A percentile compares a stretch with the other conserved stretches of the same genome.
Evolutionary conservation across 768 basidiomycete species (phyloP).

Genomic region (Saitozyma sp.): DNA sequence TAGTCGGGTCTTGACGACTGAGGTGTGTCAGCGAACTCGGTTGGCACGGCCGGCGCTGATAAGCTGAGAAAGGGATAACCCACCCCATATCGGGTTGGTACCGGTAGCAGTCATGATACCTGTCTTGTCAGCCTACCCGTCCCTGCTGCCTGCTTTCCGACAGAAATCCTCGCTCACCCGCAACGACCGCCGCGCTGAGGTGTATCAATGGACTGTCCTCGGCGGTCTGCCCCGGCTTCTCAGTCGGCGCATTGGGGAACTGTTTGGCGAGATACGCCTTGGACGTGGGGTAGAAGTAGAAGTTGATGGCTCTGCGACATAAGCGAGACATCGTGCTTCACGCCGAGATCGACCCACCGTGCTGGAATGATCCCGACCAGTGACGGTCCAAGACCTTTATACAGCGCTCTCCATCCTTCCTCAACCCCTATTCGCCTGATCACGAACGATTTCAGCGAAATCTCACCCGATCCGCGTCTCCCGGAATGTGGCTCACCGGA

Average conservation of each 20-base stretch:
- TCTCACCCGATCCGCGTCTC: neutral
- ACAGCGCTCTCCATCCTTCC: conserved; percentile 84
- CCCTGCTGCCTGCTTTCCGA: neutral
- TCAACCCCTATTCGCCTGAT: conserved; percentile 68
- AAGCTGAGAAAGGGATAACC: conserved; percentile 2
- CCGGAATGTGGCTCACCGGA: conserved; percentile 61
- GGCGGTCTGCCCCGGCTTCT: conserved; percentile 60
- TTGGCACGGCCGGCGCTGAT: neutral
- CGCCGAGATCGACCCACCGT: conserved; percentile 53
- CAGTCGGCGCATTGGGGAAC: conserved; percentile 56
- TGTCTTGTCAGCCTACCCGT: conserved; percentile 4
- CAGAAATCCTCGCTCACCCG: conserved; percentile 51
- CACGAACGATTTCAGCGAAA: conserved; percentile 7
- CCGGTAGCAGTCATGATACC: conserved; percentile 83
- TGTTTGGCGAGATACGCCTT: conserved; percentile 82
- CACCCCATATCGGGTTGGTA: conserved; percentile 92
- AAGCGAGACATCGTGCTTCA: neutral
- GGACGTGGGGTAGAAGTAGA: conserved; percentile 96
- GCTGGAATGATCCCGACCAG: conserved; percentile 94
- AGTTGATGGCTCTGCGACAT: conserved; percentile 73
- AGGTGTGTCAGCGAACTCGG: neutral
- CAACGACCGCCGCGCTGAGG: conserved; percentile 77
- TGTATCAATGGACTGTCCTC: conserved; percentile 83
- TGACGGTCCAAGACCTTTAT: conserved; percentile 91
- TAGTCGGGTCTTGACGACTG: conserved; percentile 90